Evolutionary conservation across 495 filamentous ascomycete species (phyloP), one percentile per base, ranked within the genome.

Genomic region (Neurospora sp.): DNA sequence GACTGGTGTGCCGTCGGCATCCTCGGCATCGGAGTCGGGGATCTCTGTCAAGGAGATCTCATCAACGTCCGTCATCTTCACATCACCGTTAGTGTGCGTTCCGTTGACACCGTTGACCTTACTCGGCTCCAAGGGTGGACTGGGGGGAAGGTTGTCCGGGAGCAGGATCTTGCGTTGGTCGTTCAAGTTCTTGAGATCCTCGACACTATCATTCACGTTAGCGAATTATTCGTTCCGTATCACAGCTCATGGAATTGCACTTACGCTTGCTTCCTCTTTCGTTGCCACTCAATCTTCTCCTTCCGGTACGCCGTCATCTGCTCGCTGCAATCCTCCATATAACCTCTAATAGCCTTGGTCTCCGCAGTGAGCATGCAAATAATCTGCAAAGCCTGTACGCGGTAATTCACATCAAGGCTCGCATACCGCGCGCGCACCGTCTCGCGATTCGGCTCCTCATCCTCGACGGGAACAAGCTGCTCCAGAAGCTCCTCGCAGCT

Each of bases 221-320:
- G 76, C 44, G 44, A 70, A 76, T 18, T 20, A 70, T 68, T 72
- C 65, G 2, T 16, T 31, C 22, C 16, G 53, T 12, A 10, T 16
- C 53, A 14, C n/a, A 14, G 8, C 12, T 31, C 22, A 14, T 3
- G 53, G 14, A 18, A 6, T 31, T 35, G 35, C 39, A 91, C 94
- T 85, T 88, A 97, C 94, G 88, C 86, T 80, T 87, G 85, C 80
- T 96, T 98, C 76, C 92, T 89, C 71, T 90, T 87, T 72, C 93
- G 88, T 80, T 98, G 96, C 79, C 89, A 91, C 75, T 97, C 92
- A 72, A 97, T 97, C 82, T 97, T 98, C 80, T 96, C 92, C 81
- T 98, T 99, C 22, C 96, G 88, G 77, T 94, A 91, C 53, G 88
- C 89, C 3, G 96, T 99, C 96, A 98, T 97, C 72, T 92, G 89